Base-by-base conservation (phyloP, 805 yeast genomes). In the Lipomyces sp. region DNA sequence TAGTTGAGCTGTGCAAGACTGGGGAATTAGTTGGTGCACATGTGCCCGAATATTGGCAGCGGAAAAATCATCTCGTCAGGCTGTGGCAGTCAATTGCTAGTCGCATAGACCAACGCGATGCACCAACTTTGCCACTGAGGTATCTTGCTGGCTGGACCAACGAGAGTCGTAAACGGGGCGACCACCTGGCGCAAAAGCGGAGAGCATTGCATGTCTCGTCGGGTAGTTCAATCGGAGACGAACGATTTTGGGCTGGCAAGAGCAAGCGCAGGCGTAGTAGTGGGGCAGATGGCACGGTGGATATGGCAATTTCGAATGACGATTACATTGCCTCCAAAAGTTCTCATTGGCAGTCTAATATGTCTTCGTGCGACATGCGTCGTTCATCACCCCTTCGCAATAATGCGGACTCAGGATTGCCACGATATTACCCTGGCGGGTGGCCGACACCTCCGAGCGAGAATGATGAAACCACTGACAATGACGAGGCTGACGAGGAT, bases 211-310 rank as follows among this genome's bases (percentile, higher is more conserved):
- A 24, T 29, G 32, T 34, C 13, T 51, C 54, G 10, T 55, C 59
- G 11, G 55, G 34, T 32, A 15, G 59, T 10, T 32, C 56, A 53
- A 15, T 4, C 6, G 24, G 29, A 7, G 42, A 55, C 3, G 59
- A 55, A 5, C 13, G n/a, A 29, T 30, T 39, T 18, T 33, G 34
- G 59, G 32, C 59, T 13, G 29, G 18, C 33, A 29, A 39, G 4
- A 13, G 48, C 48, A 55, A 55, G 15, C 59, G 59, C 24, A 55
- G 59, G 29, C 59, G 59, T 13, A 33, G 59, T 15, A 55, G 59
- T 24, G 3, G 24, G 34, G 34, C 48, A 29, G 59, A 55, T 7
- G 6, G 54, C 48, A 5, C 48, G 15, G 13, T 53, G 37, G 56
- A 53, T n/a, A 7, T 53, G n/a, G 56, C 56, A 53, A 15, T n/a